Base-by-base conservation (phyloP, 139 green algal species). In the Edaphochlamys debaryana region DNA sequence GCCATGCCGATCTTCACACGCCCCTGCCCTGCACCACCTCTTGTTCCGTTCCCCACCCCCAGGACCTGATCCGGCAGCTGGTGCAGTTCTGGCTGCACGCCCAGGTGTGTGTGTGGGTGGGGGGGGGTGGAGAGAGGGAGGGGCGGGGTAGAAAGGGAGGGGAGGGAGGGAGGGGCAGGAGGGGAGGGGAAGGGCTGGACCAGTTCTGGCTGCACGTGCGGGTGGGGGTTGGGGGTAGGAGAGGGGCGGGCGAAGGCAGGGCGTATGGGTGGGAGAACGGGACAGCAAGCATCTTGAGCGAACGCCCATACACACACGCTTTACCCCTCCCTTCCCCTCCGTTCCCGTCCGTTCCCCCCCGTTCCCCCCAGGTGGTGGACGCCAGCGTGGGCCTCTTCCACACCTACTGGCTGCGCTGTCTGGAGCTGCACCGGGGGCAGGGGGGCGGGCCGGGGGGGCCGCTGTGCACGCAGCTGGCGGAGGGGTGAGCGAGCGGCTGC, bases 1-100 rank as follows among this genome's bases (percentile, higher is more conserved):
- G 13, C 52, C 13, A 15, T 22, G 52, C 29, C 17, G 25, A 54
- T 23, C 48, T 23, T 15, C 48, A 11, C 52, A 15, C 52, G 17
- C 17, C 52, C 52, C 13, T 62, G 6, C 9, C 4, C 15, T 62
- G 6, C 13, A 4, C 29, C 4, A 25, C 17, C 4, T 62, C 13
- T 62, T 4, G 25, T 62, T 20, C 17, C 6, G 52, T 62, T 25
- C 56, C 56, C 17, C 56, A 6, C 56, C 23, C 48, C 5, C 48
- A 64, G 48, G 70, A 45, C 32, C n/a, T 64, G 32, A 78, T 78
- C 32, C 2, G 7, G 70, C 70, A 78, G 70, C 36, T 78, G 70
- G 48, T 78, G 70, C 70, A 78, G 8, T 78, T 78, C 70, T 66
- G 48, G 20, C 11, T 78, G n/a, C 70, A 78, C 17, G 45, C 48